A percentile compares a stretch with the other conserved stretches of the same genome.
These are phyloP conservation scores for Leishmania tarentolae DNA, from an alignment of 208 protist genomes.

Conservation along the genomic window DNA sequence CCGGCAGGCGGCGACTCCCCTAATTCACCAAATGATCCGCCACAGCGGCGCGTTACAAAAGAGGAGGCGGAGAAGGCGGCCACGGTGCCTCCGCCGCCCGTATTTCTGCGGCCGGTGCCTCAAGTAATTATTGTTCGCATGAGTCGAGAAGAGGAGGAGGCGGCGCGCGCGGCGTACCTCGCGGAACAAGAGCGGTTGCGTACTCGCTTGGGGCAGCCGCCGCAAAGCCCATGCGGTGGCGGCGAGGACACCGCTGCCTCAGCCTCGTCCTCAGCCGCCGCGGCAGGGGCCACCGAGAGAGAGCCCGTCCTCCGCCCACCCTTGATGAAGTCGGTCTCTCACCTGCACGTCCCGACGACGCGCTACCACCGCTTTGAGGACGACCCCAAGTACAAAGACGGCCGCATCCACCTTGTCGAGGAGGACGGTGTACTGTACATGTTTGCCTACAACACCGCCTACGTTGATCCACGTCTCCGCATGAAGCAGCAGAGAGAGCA, in stretches of 20 bases:
- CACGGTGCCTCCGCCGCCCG: slow-evolving; percentile 28
- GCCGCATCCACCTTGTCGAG: slow-evolving; percentile 65
- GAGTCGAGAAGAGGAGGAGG: slow-evolving; percentile 40
- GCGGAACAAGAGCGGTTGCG: slow-evolving; percentile 12
- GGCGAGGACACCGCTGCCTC: neutral
- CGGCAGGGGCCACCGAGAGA: neutral
- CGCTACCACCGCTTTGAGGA: slow-evolving; percentile 44
- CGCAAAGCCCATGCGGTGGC: neutral
- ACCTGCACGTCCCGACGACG: slow-evolving; percentile 12
- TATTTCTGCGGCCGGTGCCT: slow-evolving; percentile 35
- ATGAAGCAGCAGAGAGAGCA: slow-evolving; percentile 17
- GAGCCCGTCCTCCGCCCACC: neutral
- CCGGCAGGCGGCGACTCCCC: neutral
- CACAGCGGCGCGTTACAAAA: slow-evolving; percentile 16
- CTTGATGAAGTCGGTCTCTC: neutral
- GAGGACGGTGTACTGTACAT: slow-evolving; percentile 65
- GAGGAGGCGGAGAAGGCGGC: slow-evolving; percentile 28
- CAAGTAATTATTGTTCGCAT: slow-evolving; percentile 42
- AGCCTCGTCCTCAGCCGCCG: neutral
- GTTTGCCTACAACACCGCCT: slow-evolving; percentile 54
- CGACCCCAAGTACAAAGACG: slow-evolving; percentile 50
- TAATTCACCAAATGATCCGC: neutral
- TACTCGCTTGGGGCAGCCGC: neutral
- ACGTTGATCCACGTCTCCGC: slow-evolving; percentile 21
- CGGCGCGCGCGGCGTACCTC: slow-evolving; percentile 26